Conservation (phyloP, 2,329 filamentous ascomycete genomes). For the Zymoseptoria pseudotritici region DNA sequence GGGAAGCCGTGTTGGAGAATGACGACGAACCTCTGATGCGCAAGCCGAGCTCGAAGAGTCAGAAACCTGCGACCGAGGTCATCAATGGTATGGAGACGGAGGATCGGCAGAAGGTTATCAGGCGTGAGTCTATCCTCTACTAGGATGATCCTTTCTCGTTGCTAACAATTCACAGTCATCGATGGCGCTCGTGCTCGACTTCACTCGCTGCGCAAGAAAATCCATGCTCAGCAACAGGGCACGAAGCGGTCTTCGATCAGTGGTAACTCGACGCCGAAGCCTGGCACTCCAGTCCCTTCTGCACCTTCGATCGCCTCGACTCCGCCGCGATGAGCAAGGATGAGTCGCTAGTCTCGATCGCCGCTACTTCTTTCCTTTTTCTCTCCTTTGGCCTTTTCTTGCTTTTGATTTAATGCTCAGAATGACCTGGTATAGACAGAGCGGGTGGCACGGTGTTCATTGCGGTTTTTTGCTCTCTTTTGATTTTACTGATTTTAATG, state of each 20-base stretch:
- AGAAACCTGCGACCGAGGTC: constrained; percentile 39
- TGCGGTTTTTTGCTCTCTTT: too few relatives aligned
- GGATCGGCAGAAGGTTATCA: constrained; percentile 65
- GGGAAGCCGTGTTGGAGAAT: constrained; percentile 85
- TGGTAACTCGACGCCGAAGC: constrained; percentile 14
- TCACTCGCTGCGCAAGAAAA: constrained; percentile 38
- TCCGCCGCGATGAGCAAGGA: constrained; percentile 12
- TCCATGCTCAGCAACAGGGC: constrained; percentile 33
- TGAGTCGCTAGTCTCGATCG: background rate
- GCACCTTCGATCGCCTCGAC: constrained; percentile 13
- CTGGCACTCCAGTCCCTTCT: constrained; percentile 8
- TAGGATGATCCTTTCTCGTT: background rate
- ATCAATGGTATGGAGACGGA: constrained; percentile 56
- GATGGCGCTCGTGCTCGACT: constrained; percentile 39
- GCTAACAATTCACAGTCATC: constrained; percentile 36
- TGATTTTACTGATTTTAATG: background rate
- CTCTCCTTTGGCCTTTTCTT: too few relatives aligned
- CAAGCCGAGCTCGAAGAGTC: constrained; percentile 40
- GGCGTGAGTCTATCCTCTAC: constrained; percentile 48
- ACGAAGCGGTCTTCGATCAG: constrained; percentile 18
- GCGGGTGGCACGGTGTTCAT: too few relatives aligned
- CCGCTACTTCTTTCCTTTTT: too few relatives aligned
- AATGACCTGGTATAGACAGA: too few relatives aligned
- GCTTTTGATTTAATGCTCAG: too few relatives aligned
- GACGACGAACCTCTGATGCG: constrained; percentile 53